Evolutionary conservation across 257 asterid genomes (phyloP).

Genomic region (Avicennia marina): DNA sequence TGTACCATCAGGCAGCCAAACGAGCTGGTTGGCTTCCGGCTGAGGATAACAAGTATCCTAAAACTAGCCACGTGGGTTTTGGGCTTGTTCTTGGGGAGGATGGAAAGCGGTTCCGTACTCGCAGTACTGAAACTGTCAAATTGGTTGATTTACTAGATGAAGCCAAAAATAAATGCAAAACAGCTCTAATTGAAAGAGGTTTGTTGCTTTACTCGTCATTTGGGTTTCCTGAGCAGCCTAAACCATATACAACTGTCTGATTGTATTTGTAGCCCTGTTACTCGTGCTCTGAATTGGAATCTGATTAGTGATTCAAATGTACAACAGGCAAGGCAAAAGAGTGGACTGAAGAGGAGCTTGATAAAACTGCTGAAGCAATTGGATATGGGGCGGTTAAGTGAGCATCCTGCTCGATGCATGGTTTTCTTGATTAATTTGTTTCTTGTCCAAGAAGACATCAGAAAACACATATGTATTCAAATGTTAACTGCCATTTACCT

Average conservation of each 20-base stretch:
- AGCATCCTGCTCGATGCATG: conserved; percentile 21
- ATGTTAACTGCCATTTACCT: background rate
- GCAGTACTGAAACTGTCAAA: conserved; percentile 88
- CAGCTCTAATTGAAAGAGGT: conserved; percentile 79
- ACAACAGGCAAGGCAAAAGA: conserved; percentile 65
- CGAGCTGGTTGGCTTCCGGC: conserved; percentile 91
- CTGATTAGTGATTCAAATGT: conserved; percentile 15
- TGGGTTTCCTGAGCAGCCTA: background rate
- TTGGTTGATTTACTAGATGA: conserved; percentile 86
- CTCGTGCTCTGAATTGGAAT: conserved; percentile 10
- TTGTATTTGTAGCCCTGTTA: background rate
- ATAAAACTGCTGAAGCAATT: conserved; percentile 87
- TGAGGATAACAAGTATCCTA: conserved; percentile 62
- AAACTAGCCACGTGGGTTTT: conserved; percentile 80
- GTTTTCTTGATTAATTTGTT: conserved; percentile 6
- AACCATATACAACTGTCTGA: background rate
- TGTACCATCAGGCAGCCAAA: conserved; percentile 70
- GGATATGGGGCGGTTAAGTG: conserved; percentile 98
- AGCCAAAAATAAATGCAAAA: conserved; percentile 79
- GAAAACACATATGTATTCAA: background rate
- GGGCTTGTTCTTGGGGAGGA: conserved; percentile 95
- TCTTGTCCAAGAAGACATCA: background rate
- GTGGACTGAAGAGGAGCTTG: conserved; percentile 90
- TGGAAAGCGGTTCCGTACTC: conserved; percentile 86
- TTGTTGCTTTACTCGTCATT: conserved; percentile 3